Percentiles rank a stretch among this genome's conserved stretches.
Conservation (phyloP, 2,329 filamentous ascomycete species). For the Hirsutella minnesotensis region DNA sequence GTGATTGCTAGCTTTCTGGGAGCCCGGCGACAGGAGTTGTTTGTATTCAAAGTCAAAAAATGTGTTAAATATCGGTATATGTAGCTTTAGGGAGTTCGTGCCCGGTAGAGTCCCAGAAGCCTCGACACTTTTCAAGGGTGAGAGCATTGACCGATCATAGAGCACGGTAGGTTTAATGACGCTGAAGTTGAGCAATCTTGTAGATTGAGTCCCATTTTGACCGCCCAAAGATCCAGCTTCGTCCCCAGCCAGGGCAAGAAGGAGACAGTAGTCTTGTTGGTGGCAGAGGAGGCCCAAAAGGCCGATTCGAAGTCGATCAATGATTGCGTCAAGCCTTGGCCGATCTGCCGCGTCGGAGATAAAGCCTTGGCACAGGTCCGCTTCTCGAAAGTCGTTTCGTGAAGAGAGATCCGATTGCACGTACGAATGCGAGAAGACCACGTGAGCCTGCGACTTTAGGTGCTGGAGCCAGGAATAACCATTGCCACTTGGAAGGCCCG, state of each 20-base stretch:
- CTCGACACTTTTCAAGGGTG: conserved; percentile 9
- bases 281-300: conserved; percentile 24
- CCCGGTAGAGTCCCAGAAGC: neutral
- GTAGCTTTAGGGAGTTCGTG: conserved; percentile 1
- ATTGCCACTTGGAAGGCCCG: conserved; percentile 6
- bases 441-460: conserved; percentile 11
- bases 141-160: conserved; percentile 12
- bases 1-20: conserved; percentile 8
- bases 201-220: neutral
- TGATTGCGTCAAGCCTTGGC: conserved; percentile 14
- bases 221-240: conserved; percentile 19
- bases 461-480: conserved; percentile 12
- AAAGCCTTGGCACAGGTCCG: conserved; percentile 11
- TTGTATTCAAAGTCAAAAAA: conserved; percentile 21
- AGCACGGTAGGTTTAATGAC: conserved; percentile 21
- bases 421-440: conserved; percentile 24
- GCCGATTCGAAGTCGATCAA: conserved; percentile 21
- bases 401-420: conserved; percentile 18
- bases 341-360: conserved; percentile 6
- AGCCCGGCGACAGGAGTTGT: conserved; percentile 12
- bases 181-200: conserved; percentile 20
- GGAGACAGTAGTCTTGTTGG: conserved; percentile 19
- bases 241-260: conserved; percentile 26
- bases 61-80: conserved; percentile 13
- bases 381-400: conserved; percentile 6